These are phyloP conservation scores for Chytriomyces confervae DNA, from an alignment of 192 early-diverging fungal species.

Conservation along the genomic window DNA sequence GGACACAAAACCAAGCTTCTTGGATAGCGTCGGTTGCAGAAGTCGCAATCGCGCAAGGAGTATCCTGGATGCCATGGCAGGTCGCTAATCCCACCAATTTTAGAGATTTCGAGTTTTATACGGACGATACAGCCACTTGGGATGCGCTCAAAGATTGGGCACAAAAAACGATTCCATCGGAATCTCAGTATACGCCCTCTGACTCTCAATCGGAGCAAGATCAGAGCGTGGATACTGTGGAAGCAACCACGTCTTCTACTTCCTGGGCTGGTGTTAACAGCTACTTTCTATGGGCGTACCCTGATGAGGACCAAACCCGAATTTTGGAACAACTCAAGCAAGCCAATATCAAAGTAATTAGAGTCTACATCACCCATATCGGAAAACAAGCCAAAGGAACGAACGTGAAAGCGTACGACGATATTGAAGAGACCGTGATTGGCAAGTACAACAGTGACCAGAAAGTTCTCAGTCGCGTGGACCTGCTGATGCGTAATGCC, in stretches of 20 bases:
- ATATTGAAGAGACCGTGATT: conserved; percentile 19
- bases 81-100: neutral
- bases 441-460: conserved; percentile 38
- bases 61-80: neutral
- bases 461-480: conserved; percentile 1
- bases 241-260: too few relatives aligned
- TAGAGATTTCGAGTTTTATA: conserved; percentile 37
- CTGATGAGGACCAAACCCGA: neutral
- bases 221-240: too few relatives aligned
- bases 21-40: neutral
- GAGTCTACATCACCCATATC: conserved; percentile 33
- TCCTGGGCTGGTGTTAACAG: conserved; percentile 32
- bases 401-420: neutral
- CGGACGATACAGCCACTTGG: conserved; percentile 17
- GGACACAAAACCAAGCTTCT: neutral
- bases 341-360: conserved; percentile 21
- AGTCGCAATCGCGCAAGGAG: neutral
- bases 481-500: conserved; percentile 20
- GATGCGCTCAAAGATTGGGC: neutral
- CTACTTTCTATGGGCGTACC: conserved; percentile 28
- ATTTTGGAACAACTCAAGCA: conserved; percentile 16
- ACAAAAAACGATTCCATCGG: too few relatives aligned
- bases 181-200: too few relatives aligned
- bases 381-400: conserved; percentile 13
- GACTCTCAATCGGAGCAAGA: too few relatives aligned